Percentiles rank a stretch among this genome's conserved stretches.
phyloP scores from a whole-genome alignment of 768 basidiomycete genomes.

The Lactifluus pinguis region DNA sequence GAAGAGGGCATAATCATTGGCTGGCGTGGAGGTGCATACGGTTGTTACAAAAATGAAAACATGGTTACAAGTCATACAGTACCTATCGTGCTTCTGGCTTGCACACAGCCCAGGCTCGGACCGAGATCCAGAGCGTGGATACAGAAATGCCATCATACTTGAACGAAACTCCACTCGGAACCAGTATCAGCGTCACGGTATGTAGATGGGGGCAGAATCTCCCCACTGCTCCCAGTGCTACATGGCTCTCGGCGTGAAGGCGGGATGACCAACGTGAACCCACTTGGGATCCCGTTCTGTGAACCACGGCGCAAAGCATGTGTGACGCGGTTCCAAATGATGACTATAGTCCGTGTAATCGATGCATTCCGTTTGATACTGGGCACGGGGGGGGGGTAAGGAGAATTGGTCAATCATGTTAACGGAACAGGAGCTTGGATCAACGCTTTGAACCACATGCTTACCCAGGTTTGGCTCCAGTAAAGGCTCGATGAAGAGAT shows the following conservation, averaged over 20 bases:
- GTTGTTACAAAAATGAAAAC: not conserved
- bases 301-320: not conserved
- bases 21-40: too few species aligned
- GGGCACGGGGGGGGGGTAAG: not conserved
- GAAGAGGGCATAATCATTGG: too few species aligned
- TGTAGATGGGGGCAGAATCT: not conserved
- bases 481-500: not conserved
- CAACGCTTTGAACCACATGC: not conserved
- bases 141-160: not conserved
- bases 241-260: not conserved
- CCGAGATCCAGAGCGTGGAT: not conserved
- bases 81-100: not conserved
- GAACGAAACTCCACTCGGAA: slow-evolving; percentile 2
- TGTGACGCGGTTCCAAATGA: not conserved
- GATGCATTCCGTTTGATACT: not conserved
- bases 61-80: not conserved
- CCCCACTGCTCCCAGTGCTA: not conserved
- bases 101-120: not conserved
- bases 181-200: not conserved
- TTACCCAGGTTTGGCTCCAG: not conserved
- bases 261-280: not conserved
- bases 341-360: not conserved
- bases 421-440: not conserved
- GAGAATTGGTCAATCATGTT: not conserved
- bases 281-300: not conserved